phyloP scores from a whole-genome alignment of 2,329 filamentous ascomycete genomes.

The Stagonosporopsis vannaccii region DNA sequence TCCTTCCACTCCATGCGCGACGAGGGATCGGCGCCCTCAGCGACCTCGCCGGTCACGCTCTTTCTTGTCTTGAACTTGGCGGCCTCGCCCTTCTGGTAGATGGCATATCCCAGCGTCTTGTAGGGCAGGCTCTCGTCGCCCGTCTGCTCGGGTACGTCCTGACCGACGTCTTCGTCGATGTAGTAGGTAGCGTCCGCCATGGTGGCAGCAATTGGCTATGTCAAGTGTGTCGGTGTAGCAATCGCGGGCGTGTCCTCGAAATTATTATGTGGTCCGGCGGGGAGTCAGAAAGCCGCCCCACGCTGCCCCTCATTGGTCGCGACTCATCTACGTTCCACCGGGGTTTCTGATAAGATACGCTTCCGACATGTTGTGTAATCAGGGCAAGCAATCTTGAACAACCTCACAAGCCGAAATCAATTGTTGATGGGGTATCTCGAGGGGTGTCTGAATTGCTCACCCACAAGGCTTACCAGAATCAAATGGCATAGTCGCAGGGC shows the following conservation, averaged over 20 bases:
- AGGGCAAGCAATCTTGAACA: background rate
- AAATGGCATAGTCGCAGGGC: conserved; percentile 15
- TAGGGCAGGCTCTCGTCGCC: conserved; percentile 78
- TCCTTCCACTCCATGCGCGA: conserved; percentile 78
- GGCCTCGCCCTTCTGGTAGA: conserved; percentile 71
- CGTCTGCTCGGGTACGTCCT: conserved; percentile 69
- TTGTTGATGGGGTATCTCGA: background rate
- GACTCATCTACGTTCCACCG: conserved; percentile 27
- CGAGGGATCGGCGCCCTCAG: conserved; percentile 63
- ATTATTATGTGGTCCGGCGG: conserved; percentile 34
- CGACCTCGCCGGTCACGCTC: conserved; percentile 46
- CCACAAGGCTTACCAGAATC: background rate
- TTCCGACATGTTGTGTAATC: conserved; percentile 2
- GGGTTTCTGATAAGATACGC: conserved; percentile 28
- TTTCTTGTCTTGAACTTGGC: conserved; percentile 73
- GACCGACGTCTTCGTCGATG: conserved; percentile 81
- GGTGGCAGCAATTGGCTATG: conserved; percentile 38
- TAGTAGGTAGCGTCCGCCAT: conserved; percentile 64
- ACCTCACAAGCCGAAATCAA: background rate
- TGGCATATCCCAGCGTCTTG: conserved; percentile 81
- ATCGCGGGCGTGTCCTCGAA: conserved; percentile 27
- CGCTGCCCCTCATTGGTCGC: conserved; percentile 27
- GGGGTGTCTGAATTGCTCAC: background rate
- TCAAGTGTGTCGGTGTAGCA: conserved; percentile 25
- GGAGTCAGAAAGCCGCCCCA: conserved; percentile 34